Conservation (phyloP, 495 filamentous ascomycete species). For the Lepraria neglecta region DNA sequence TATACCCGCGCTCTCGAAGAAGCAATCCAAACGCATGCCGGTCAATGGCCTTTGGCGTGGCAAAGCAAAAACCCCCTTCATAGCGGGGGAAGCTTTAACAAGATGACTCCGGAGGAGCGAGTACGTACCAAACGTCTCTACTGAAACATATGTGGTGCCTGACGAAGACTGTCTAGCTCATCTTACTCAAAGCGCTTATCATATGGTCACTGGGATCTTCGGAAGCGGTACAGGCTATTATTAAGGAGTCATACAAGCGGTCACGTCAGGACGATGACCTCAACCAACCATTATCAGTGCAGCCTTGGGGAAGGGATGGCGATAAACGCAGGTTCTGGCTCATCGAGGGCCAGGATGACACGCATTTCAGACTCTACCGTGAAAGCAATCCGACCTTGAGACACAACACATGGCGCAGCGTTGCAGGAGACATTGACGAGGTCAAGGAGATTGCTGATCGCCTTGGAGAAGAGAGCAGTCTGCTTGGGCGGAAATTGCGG, state of each 20-base stretch:
- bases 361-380: constrained; percentile 85
- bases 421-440: constrained; percentile 87
- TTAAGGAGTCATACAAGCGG: constrained; percentile 87
- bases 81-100: constrained; percentile 68
- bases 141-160: constrained; percentile 19
- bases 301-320: constrained; percentile 89
- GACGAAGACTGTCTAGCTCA: constrained; percentile 52
- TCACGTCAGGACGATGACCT: constrained; percentile 82
- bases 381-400: constrained; percentile 80
- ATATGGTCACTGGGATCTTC: constrained; percentile 89
- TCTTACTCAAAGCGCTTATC: constrained; percentile 71
- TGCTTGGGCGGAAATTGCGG: constrained; percentile 68
- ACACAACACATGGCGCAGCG: constrained; percentile 80
- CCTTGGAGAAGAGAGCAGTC: constrained; percentile 69
- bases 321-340: constrained; percentile 89
- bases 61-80: constrained; percentile 75
- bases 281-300: constrained; percentile 87
- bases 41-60: constrained; percentile 88
- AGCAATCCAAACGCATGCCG: constrained; percentile 75
- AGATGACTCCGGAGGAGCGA: constrained; percentile 70
- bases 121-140: constrained; percentile 50
- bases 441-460: constrained; percentile 66
- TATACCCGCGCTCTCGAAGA: constrained; percentile 91
- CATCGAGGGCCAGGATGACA: constrained; percentile 91
- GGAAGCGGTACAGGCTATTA: constrained; percentile 68